phyloP scores from a whole-genome alignment of 208 protist genomes.

The Endotrypanum monterogeii region DNA sequence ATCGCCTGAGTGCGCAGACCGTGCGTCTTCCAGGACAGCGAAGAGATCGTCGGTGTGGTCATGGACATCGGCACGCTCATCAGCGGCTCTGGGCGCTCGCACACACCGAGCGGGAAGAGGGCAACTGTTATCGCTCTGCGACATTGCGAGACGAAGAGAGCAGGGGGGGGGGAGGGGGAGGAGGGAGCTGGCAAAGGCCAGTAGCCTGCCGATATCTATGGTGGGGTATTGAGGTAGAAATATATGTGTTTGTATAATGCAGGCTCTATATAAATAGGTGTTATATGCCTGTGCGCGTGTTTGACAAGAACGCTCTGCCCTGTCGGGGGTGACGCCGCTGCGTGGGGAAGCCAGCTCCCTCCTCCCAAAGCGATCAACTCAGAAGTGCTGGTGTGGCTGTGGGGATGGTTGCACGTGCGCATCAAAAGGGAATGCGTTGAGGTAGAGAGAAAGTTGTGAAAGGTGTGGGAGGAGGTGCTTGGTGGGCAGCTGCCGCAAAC shows the following conservation, averaged over 20 bases:
- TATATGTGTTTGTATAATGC: background rate
- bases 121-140: background rate
- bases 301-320: background rate
- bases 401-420: background rate
- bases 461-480: too few species aligned
- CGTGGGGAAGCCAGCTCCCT: background rate
- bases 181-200: background rate
- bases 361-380: too few species aligned
- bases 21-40: background rate
- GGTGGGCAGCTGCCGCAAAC: too few species aligned
- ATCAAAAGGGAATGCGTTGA: too few species aligned
- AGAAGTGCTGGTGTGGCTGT: background rate
- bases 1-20: background rate
- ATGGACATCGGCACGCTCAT: background rate
- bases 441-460: too few species aligned
- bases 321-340: background rate
- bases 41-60: background rate
- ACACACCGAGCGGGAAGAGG: background rate
- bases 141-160: background rate
- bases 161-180: background rate
- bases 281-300: too few species aligned
- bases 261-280: background rate
- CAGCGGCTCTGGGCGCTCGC: background rate
- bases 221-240: background rate
- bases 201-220: background rate